Evolutionary conservation across 108 stramenopile genomes (phyloP).

Genomic region (Nitzschia inconspicua): DNA sequence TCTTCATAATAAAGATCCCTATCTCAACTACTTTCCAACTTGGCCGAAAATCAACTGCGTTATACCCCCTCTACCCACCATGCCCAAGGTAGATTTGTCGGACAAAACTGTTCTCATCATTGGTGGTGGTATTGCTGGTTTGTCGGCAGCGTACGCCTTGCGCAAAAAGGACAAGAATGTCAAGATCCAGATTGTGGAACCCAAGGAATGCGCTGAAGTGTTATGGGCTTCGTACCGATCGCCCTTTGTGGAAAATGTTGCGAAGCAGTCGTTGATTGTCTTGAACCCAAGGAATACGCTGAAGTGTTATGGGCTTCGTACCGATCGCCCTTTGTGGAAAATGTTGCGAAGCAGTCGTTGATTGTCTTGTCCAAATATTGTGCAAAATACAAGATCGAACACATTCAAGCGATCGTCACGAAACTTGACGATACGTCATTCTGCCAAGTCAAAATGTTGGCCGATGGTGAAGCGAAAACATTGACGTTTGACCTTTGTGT

Average conservation of each 20-base stretch:
- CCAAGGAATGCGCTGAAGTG: constrained; percentile 31
- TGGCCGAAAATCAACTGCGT: too few relatives aligned
- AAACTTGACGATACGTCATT: constrained; percentile 6
- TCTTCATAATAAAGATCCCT: too few relatives aligned
- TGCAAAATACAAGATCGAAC: constrained; percentile 10
- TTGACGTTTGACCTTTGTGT: constrained; percentile 21
- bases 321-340: constrained; percentile 17
- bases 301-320: constrained; percentile 19
- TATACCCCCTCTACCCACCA: too few relatives aligned
- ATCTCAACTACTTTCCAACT: too few relatives aligned
- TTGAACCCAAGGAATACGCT: constrained; percentile 33
- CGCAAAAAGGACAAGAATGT: constrained; percentile 16
- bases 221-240: constrained; percentile 12
- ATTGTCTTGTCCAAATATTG: constrained; percentile 8
- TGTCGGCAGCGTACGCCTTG: constrained; percentile 7
- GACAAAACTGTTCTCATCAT: constrained; percentile 27
- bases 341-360: constrained; percentile 7
- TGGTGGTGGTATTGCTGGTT: constrained; percentile 33
- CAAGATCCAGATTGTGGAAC: constrained; percentile 28
- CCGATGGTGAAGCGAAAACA: constrained; percentile 12
- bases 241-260: constrained; percentile 20
- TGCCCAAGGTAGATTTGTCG: too few relatives aligned
- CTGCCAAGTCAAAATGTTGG: too few relatives aligned
- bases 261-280: too few relatives aligned
- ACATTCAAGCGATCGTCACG: constrained; percentile 12